These are phyloP conservation scores for Trichoderma semiorbis DNA, from an alignment of 2,329 filamentous ascomycete genomes.

Conservation along the genomic window DNA sequence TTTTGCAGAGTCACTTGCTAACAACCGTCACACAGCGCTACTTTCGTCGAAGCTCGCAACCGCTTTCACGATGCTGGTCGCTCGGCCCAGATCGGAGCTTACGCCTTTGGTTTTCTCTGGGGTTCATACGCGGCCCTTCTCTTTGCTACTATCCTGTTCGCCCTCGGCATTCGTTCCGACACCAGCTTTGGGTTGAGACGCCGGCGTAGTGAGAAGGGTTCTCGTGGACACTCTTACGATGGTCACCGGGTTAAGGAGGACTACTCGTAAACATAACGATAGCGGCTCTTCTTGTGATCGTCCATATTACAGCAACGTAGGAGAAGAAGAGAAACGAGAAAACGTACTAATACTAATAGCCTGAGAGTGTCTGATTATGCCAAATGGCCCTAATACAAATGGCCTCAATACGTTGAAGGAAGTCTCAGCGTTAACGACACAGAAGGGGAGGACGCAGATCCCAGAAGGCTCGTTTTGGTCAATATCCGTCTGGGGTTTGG, in stretches of 20 bases:
- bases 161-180: conserved; percentile 54
- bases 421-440: not conserved
- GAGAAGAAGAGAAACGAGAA: not conserved
- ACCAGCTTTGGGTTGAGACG: conserved; percentile 34
- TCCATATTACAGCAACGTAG: not conserved
- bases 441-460: not conserved
- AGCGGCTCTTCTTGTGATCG: not conserved
- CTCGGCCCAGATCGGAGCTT: conserved; percentile 58
- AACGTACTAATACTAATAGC: not conserved
- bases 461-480: not conserved
- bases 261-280: conserved; percentile 47
- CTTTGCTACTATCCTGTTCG: conserved; percentile 65
- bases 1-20: not conserved
- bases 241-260: conserved; percentile 67
- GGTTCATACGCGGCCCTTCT: conserved; percentile 63
- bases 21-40: conserved; percentile 37
- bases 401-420: not conserved
- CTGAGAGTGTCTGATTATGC: not conserved
- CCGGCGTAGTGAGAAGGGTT: conserved; percentile 25
- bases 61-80: conserved; percentile 56
- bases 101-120: conserved; percentile 77
- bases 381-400: not conserved
- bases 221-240: conserved; percentile 39
- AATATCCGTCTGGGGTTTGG: not conserved
- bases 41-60: conserved; percentile 67